Conservation (phyloP, 768 basidiomycete genomes). For the Kwoniella botswanensis region DNA sequence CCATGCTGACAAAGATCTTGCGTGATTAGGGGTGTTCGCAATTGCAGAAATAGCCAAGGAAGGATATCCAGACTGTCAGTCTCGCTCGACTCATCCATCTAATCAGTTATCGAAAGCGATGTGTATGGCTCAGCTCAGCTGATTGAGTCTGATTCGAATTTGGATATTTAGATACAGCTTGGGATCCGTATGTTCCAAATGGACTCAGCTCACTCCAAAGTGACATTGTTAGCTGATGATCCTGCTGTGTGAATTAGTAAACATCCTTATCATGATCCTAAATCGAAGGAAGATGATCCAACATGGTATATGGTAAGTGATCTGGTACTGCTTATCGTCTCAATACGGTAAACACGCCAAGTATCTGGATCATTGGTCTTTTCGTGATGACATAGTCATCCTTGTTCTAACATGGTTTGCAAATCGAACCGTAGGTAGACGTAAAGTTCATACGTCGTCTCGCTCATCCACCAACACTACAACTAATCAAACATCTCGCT, state of each 20-base stretch:
- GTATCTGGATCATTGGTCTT: no score
- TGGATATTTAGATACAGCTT: slow-evolving; percentile 73
- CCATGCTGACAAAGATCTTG: no score
- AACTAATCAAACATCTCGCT: slow-evolving; percentile 72
- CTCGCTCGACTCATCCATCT: no score
- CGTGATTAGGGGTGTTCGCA: slow-evolving; percentile 44
- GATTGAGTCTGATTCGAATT: not conserved
- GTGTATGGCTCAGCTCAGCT: not conserved
- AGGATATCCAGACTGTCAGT: slow-evolving; percentile 88
- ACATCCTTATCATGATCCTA: slow-evolving; percentile 69
- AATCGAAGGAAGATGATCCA: slow-evolving; percentile 74
- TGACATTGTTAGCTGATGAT: no score
- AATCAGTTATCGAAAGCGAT: no score
- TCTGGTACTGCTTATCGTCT: not conserved
- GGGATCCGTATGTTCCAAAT: slow-evolving; percentile 73
- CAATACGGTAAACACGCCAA: no score
- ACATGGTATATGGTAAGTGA: slow-evolving; percentile 94
- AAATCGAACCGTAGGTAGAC: slow-evolving; percentile 37
- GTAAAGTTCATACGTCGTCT: slow-evolving; percentile 68
- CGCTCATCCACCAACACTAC: slow-evolving; percentile 74
- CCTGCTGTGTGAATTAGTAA: slow-evolving; percentile 52
- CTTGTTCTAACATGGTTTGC: no score
- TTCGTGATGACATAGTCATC: no score
- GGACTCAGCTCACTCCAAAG: slow-evolving; percentile 18
- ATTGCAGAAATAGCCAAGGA: slow-evolving; percentile 71